These are phyloP conservation scores for Orbilia brochopaga DNA, from an alignment of 2,329 filamentous ascomycete genomes.

Conservation along the genomic window DNA sequence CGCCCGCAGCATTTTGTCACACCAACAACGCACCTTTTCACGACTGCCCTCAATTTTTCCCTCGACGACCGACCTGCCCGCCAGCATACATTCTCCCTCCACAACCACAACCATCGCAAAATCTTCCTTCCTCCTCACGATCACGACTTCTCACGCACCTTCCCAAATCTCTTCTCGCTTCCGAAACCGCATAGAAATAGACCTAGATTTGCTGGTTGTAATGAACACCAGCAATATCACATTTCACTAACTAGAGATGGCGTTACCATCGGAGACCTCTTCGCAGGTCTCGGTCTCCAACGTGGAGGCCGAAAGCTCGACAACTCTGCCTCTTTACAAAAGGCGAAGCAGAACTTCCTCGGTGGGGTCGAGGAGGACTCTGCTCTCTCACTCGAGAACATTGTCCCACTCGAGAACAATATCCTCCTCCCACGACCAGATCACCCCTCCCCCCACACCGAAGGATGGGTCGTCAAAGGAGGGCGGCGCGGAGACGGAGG, in stretches of 20 bases:
- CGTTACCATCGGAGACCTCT: slow-evolving; percentile 36
- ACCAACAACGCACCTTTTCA: slow-evolving; percentile 31
- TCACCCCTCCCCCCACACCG: slow-evolving; percentile 47
- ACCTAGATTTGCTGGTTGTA: slow-evolving; percentile 23
- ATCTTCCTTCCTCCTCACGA: slow-evolving; percentile 9
- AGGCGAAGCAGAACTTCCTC: slow-evolving; percentile 46
- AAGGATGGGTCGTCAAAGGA: slow-evolving; percentile 46
- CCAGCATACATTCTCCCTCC: slow-evolving; percentile 13
- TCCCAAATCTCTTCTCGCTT: slow-evolving; percentile 18
- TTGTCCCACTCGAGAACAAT: slow-evolving; percentile 48
- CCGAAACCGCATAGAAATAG: slow-evolving; percentile 19
- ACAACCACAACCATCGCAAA: slow-evolving; percentile 18
- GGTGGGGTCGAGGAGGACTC: slow-evolving; percentile 47
- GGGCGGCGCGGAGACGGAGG: slow-evolving; percentile 2
- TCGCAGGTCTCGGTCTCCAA: slow-evolving; percentile 2
- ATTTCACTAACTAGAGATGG: slow-evolving; percentile 23
- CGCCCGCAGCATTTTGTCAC: slow-evolving; percentile 35
- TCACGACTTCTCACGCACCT: slow-evolving; percentile 5
- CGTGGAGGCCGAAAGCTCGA: slow-evolving; percentile 30
- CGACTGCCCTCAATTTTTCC: background rate
- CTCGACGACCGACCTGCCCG: slow-evolving; percentile 6
- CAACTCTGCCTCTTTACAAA: slow-evolving; percentile 42
- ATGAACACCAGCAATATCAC: slow-evolving; percentile 20
- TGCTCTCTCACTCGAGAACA: slow-evolving; percentile 43
- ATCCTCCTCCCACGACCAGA: slow-evolving; percentile 41